Conservation (phyloP, 495 filamentous ascomycete genomes). For the Aspergillus kassunensis region DNA sequence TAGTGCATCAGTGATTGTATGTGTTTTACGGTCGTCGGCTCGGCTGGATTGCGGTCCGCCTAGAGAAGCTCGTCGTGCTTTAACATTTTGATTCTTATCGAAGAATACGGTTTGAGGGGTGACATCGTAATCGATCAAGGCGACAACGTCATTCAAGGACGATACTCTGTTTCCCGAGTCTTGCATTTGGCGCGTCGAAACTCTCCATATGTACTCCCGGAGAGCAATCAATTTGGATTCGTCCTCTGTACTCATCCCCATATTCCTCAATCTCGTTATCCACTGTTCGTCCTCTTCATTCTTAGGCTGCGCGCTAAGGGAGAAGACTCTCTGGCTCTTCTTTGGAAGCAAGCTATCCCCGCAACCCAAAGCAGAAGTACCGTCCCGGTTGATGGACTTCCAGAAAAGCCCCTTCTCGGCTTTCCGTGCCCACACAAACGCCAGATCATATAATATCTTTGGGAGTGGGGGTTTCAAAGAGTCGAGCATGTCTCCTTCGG, state of each 20-base stretch:
- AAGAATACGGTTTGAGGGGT: slow-evolving; percentile 89
- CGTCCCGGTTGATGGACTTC: slow-evolving; percentile 64
- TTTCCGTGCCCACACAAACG: slow-evolving; percentile 80
- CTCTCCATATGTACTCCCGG: slow-evolving; percentile 87
- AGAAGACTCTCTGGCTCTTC: slow-evolving; percentile 25
- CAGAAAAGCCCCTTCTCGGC: slow-evolving; percentile 79
- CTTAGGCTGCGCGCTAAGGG: slow-evolving; percentile 45
- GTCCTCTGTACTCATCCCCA: slow-evolving; percentile 79
- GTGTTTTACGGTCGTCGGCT: slow-evolving; percentile 45
- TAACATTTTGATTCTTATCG: slow-evolving; percentile 59
- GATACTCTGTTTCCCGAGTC: slow-evolving; percentile 33
- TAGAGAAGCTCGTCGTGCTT: slow-evolving; percentile 38
- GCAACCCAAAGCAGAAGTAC: slow-evolving; percentile 59
- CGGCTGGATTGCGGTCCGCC: slow-evolving; percentile 19
- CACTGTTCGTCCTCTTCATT: slow-evolving; percentile 98
- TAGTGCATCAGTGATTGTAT: slow-evolving; percentile 85
- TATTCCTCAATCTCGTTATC: slow-evolving; percentile 75
- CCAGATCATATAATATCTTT: slow-evolving; percentile 75
- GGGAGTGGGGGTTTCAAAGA: slow-evolving; percentile 80
- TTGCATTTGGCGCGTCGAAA: slow-evolving; percentile 66
- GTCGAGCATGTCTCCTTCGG: slow-evolving; percentile 73
- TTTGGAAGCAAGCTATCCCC: slow-evolving; percentile 24
- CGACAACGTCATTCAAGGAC: slow-evolving; percentile 63
- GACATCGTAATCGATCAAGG: slow-evolving; percentile 65
- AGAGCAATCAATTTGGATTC: slow-evolving; percentile 86